Evolutionary conservation across 345 rosid species (phyloP).

Genomic region (Alliaria petiolata): DNA sequence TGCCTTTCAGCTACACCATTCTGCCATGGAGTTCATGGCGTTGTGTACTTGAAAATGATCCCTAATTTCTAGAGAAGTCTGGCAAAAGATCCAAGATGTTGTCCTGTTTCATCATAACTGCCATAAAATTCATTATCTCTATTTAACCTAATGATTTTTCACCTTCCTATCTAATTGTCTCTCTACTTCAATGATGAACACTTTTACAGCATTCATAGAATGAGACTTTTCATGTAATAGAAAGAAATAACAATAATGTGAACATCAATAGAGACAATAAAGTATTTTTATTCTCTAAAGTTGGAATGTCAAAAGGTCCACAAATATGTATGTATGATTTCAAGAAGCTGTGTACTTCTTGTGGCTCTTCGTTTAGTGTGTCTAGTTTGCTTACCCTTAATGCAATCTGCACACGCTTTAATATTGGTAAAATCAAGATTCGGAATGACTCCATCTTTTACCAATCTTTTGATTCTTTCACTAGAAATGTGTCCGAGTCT

Average conservation of each 20-base stretch:
- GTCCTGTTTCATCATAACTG: too few species aligned
- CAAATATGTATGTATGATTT: constrained; percentile 1
- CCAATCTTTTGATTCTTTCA: background rate
- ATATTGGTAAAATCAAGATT: background rate
- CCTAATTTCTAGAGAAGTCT: too few species aligned
- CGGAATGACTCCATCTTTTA: background rate
- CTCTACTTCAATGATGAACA: background rate
- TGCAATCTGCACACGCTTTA: background rate
- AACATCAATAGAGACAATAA: background rate
- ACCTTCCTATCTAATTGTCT: constrained; percentile 2
- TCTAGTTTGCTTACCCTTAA: constrained; percentile 8
- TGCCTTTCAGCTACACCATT: too few species aligned
- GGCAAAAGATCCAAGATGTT: too few species aligned
- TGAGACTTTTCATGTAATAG: constrained; percentile 1
- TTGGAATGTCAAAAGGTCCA: background rate
- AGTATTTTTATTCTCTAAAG: background rate
- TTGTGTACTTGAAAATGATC: too few species aligned
- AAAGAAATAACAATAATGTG: constrained; percentile 3
- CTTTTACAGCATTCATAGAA: background rate
- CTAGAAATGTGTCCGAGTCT: background rate
- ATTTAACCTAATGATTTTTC: background rate
- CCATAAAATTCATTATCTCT: too few species aligned
- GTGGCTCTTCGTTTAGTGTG: background rate
- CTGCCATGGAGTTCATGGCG: too few species aligned
- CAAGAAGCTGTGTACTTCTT: constrained; percentile 3